Evolutionary conservation across 2,329 filamentous ascomycete genomes (phyloP).

Genomic region (Lasiodiplodia citricola): DNA sequence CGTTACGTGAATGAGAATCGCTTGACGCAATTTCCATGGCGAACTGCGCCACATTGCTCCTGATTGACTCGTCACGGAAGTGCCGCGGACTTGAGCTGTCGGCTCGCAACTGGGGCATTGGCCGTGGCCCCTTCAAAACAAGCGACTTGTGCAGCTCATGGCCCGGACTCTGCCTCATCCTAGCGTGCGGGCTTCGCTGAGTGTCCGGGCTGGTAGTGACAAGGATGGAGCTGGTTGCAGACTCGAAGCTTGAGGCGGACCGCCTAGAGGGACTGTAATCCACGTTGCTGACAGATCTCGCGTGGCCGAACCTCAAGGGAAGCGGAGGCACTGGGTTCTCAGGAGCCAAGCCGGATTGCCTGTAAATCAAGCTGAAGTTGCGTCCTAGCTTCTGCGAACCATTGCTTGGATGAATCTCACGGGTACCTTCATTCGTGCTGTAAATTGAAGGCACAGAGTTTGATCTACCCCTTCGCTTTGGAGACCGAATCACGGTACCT

Average conservation of each 20-base stretch:
- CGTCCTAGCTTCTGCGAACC: conserved; percentile 29
- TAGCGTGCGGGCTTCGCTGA: conserved; percentile 32
- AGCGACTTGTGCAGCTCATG: conserved; percentile 42
- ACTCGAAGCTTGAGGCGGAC: conserved; percentile 48
- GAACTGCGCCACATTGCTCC: conserved; percentile 29
- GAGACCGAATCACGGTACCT: conserved; percentile 16
- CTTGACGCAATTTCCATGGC: conserved; percentile 3
- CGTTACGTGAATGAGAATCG: conserved; percentile 28
- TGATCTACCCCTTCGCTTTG: conserved; percentile 13
- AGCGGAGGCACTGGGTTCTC: conserved; percentile 50
- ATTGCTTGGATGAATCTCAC: conserved; percentile 28
- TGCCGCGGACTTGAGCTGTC: conserved; percentile 29
- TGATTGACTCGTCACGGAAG: conserved; percentile 30
- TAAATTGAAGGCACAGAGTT: conserved; percentile 24
- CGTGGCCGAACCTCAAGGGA: conserved; percentile 41
- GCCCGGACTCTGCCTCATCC: conserved; percentile 44
- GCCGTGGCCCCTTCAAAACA: conserved; percentile 39
- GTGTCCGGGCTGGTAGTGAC: conserved; percentile 44
- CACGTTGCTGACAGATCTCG: conserved; percentile 34
- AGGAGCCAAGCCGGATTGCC: conserved; percentile 44
- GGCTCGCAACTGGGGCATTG: conserved; percentile 25
- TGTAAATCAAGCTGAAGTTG: conserved; percentile 30
- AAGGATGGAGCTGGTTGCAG: conserved; percentile 49
- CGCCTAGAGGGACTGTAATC: conserved; percentile 42
- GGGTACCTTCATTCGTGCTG: conserved; percentile 6